phyloP scores from a whole-genome alignment of 164 flowering plant species.

The Chloranthus sessilifolius region DNA sequence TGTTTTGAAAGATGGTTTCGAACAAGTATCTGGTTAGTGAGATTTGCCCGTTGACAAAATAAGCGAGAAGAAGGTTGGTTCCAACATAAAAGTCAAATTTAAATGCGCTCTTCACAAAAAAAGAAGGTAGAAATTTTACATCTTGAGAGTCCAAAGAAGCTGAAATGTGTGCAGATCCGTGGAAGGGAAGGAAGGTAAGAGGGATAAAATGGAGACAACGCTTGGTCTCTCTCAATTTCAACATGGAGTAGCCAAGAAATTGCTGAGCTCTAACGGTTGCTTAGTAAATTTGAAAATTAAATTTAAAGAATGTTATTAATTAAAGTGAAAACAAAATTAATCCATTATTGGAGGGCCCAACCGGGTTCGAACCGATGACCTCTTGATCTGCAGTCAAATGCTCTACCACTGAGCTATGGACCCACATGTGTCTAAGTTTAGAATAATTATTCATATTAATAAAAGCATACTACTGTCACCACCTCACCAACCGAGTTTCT shows the following conservation, averaged over 20 bases:
- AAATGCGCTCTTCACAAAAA: constrained; percentile 6
- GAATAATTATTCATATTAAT: too few relatives aligned
- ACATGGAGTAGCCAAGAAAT: not conserved
- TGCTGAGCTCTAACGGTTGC: too few relatives aligned
- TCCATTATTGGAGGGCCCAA: constrained; percentile 18
- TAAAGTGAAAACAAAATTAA: too few relatives aligned
- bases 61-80: constrained; percentile 8
- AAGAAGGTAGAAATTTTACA: not conserved
- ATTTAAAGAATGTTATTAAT: too few relatives aligned
- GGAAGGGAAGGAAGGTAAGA: not conserved
- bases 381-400: constrained; percentile 84
- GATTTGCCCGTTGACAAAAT: constrained; percentile 1
- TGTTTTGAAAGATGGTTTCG: constrained; percentile 1
- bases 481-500: too few relatives aligned
- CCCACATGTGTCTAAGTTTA: too few relatives aligned
- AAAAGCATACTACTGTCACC: too few relatives aligned
- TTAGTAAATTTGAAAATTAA: too few relatives aligned
- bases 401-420: constrained; percentile 88
- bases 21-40: constrained; percentile 8
- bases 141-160: not conserved
- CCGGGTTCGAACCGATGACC: constrained; percentile 25
- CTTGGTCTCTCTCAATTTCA: not conserved
- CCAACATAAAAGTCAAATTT: not conserved
- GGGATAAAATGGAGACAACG: too few relatives aligned
- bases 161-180: not conserved